These are phyloP conservation scores for Trametes gibbosa DNA, from an alignment of 768 basidiomycete species.

Conservation along the genomic window DNA sequence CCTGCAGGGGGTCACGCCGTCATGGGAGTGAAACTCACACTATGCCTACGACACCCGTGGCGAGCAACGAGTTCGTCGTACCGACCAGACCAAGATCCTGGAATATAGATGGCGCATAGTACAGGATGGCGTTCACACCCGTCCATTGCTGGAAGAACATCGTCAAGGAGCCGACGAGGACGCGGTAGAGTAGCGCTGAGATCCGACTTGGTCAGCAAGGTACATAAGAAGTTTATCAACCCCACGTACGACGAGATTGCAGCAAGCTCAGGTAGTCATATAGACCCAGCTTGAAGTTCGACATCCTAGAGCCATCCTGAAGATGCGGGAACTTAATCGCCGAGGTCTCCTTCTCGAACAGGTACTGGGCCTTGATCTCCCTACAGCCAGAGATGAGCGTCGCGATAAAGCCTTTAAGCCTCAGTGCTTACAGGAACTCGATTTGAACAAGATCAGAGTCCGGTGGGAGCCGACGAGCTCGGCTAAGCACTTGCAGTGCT, in stretches of 20 bases:
- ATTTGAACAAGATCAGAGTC: constrained; percentile 68
- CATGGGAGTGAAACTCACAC: constrained; percentile 45
- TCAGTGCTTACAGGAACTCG: constrained; percentile 59
- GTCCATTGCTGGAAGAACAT: constrained; percentile 90
- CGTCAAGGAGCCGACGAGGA: constrained; percentile 57
- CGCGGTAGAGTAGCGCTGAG: constrained; percentile 57
- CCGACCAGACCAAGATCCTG: constrained; percentile 55
- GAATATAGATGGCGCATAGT: constrained; percentile 77
- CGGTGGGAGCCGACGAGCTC: constrained; percentile 51
- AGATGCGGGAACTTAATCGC: constrained; percentile 56
- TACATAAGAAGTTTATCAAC: background rate
- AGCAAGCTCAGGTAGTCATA: constrained; percentile 63
- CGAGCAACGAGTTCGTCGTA: constrained; percentile 54
- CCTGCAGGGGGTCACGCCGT: too few relatives aligned
- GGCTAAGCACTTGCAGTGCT: constrained; percentile 60
- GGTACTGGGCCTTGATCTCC: constrained; percentile 70
- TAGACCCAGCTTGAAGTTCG: constrained; percentile 60
- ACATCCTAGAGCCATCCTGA: constrained; percentile 57
- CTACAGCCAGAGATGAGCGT: constrained; percentile 29
- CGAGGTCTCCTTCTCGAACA: constrained; percentile 69
- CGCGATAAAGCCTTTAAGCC: background rate
- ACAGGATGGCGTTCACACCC: constrained; percentile 72
- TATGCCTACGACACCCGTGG: constrained; percentile 76
- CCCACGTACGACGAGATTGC: constrained; percentile 41
- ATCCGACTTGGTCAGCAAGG: background rate